Evolutionary conservation across 257 asterid species (phyloP).

Genomic region (Penstemon davidsonii): DNA sequence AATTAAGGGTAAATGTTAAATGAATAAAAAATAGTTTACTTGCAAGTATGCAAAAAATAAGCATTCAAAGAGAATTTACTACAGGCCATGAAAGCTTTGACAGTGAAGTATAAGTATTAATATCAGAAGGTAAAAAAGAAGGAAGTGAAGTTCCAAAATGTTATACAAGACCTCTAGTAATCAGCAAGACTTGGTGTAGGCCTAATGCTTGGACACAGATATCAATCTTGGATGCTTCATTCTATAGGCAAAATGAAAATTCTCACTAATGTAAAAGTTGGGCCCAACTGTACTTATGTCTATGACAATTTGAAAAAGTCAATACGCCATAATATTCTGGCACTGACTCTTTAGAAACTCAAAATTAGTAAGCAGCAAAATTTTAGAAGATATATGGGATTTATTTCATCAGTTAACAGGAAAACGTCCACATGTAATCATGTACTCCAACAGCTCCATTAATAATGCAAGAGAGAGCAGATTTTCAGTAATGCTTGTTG

Average conservation of each 20-base stretch:
- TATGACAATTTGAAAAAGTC: constrained; percentile 9
- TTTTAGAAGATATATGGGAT: background rate
- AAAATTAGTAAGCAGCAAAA: constrained; percentile 16
- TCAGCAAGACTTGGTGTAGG: constrained; percentile 6
- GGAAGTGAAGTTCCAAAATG: constrained; percentile 16
- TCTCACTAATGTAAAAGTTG: constrained; percentile 9
- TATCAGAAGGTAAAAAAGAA: constrained; percentile 14
- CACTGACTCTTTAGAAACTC: constrained; percentile 1
- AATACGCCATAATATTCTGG: constrained; percentile 11
- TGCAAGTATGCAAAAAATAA: background rate
- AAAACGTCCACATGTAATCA: constrained; percentile 2
- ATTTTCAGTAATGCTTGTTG: constrained; percentile 2
- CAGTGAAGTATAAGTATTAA: constrained; percentile 1
- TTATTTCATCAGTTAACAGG: constrained; percentile 7
- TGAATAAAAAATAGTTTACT: background rate
- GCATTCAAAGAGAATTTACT: constrained; percentile 4
- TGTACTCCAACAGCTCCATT: constrained; percentile 19
- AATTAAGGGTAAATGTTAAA: background rate
- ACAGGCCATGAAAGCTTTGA: constrained; percentile 17
- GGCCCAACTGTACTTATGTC: background rate
- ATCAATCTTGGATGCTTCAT: constrained; percentile 11
- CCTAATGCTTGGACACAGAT: background rate
- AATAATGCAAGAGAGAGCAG: constrained; percentile 10
- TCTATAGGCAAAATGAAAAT: constrained; percentile 10
- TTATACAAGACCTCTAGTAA: constrained; percentile 5